Conservation (phyloP, 345 rosid genomes). For the Rhodamnia rubescens region DNA sequence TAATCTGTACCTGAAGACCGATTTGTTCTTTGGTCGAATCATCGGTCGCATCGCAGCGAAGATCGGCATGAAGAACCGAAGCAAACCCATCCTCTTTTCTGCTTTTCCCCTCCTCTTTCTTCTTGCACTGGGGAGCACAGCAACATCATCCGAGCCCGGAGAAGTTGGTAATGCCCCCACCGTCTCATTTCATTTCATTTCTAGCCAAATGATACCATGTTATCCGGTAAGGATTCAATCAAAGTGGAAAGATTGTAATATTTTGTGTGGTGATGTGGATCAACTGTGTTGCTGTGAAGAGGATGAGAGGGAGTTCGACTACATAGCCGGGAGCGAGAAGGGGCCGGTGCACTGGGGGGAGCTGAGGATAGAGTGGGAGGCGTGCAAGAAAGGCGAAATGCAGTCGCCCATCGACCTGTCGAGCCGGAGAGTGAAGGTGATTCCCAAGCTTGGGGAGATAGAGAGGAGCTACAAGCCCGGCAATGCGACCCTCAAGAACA, state of each 20-base stretch:
- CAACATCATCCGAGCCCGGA: constrained; percentile 6
- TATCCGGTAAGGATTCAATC: no score
- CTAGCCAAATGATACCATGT: not conserved
- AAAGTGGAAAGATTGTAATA: not conserved
- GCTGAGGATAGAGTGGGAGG: constrained; percentile 21
- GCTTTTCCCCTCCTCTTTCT: not conserved
- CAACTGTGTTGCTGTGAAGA: constrained; percentile 16
- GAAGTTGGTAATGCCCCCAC: constrained; percentile 15
- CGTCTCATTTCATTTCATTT: not conserved
- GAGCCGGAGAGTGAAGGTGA: constrained; percentile 5
- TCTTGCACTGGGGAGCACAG: not conserved
- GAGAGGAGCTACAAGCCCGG: constrained; percentile 15
- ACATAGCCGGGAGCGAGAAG: constrained; percentile 21
- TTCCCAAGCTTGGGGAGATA: constrained; percentile 4
- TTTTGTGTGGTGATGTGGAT: not conserved
- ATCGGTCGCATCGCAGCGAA: not conserved
- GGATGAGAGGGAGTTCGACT: constrained; percentile 50
- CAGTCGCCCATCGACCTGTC: constrained; percentile 33
- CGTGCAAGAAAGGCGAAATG: constrained; percentile 20
- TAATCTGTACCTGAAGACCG: not conserved
- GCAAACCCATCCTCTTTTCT: not conserved
- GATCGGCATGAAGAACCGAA: constrained; percentile 2
- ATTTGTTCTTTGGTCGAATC: not conserved
- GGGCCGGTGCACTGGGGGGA: constrained; percentile 50
- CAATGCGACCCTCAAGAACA: constrained; percentile 29